These are phyloP conservation scores for Candida easanensis DNA, from an alignment of 805 yeast genomes.

Conservation along the genomic window DNA sequence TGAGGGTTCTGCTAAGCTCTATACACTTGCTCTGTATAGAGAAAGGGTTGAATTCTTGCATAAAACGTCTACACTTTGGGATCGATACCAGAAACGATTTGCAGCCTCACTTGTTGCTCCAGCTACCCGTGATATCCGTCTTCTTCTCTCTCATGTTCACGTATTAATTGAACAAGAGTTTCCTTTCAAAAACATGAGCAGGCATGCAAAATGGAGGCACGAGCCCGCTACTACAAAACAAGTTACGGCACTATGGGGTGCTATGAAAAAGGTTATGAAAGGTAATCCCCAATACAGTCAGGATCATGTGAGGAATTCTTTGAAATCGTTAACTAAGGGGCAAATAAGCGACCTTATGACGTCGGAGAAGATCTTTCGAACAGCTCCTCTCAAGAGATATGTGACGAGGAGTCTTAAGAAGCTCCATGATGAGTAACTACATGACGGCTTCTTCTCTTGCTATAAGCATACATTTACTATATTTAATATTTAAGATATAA, in stretches of 20 bases:
- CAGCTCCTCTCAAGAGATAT: conserved; percentile 5
- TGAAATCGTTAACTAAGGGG: conserved; percentile 14
- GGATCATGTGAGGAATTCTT: neutral
- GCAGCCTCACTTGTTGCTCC: conserved; percentile 20
- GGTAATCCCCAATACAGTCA: conserved; percentile 1
- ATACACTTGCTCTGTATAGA: conserved; percentile 14
- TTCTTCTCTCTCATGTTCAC: conserved; percentile 12
- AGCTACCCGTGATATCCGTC: conserved; percentile 25
- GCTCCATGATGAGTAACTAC: neutral
- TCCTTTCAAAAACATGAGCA: conserved; percentile 19
- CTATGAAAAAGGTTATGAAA: conserved; percentile 10
- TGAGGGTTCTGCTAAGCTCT: conserved; percentile 21
- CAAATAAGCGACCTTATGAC: conserved; percentile 13
- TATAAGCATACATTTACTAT: too few species aligned
- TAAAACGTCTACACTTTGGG: conserved; percentile 3
- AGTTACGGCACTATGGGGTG: conserved; percentile 2
- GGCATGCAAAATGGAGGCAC: conserved; percentile 33
- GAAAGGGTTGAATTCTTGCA: conserved; percentile 11
- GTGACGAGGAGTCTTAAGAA: neutral
- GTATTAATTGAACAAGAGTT: conserved; percentile 1
- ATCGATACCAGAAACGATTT: conserved; percentile 18
- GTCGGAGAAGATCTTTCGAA: conserved; percentile 14
- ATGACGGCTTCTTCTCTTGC: too few species aligned
- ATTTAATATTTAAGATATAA: too few species aligned
- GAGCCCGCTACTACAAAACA: conserved; percentile 30